A percentile compares a stretch with the other conserved stretches of the same genome.
Conservation (phyloP, 176 grass and related monocot species). For the Tuctoria greenei region DNA sequence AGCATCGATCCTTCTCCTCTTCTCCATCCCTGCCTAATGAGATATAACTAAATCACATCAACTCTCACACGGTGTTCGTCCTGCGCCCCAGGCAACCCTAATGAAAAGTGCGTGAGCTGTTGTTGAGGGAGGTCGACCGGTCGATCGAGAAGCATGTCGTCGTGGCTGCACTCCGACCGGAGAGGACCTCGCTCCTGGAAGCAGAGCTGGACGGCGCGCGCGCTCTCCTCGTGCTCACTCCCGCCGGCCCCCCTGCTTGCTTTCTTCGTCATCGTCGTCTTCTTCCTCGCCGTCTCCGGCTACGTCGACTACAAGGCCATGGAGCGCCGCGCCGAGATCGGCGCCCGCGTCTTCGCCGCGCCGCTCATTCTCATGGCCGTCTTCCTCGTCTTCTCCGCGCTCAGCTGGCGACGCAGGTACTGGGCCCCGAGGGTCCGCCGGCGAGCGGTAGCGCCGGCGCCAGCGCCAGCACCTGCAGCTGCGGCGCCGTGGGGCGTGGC, state of each 20-base stretch:
- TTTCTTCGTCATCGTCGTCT: constrained; percentile 82
- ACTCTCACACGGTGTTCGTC: neutral
- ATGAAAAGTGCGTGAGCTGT: too few species aligned
- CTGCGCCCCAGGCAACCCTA: neutral
- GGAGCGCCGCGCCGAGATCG: constrained; percentile 49
- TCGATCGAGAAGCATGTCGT: constrained; percentile 28
- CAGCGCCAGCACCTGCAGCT: neutral
- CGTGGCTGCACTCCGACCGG: constrained; percentile 47
- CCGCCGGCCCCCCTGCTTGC: constrained; percentile 61
- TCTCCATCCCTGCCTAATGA: too few species aligned
- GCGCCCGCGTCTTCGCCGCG: constrained; percentile 48
- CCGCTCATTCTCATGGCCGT: constrained; percentile 40
- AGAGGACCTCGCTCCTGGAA: constrained; percentile 53
- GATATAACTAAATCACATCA: neutral
- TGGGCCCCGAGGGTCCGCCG: constrained; percentile 21
- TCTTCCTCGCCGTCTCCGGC: constrained; percentile 67
- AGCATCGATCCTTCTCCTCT: neutral
- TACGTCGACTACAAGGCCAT: constrained; percentile 62
- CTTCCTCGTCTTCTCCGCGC: constrained; percentile 41
- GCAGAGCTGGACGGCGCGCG: constrained; percentile 52
- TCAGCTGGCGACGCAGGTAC: constrained; percentile 43
- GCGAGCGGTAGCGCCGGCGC: neutral
- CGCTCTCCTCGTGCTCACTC: constrained; percentile 57
- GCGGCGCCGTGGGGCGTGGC: constrained; percentile 61
- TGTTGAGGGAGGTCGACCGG: too few species aligned